Conservation (phyloP, 257 asterid species). For the Cruciata laevipes region DNA sequence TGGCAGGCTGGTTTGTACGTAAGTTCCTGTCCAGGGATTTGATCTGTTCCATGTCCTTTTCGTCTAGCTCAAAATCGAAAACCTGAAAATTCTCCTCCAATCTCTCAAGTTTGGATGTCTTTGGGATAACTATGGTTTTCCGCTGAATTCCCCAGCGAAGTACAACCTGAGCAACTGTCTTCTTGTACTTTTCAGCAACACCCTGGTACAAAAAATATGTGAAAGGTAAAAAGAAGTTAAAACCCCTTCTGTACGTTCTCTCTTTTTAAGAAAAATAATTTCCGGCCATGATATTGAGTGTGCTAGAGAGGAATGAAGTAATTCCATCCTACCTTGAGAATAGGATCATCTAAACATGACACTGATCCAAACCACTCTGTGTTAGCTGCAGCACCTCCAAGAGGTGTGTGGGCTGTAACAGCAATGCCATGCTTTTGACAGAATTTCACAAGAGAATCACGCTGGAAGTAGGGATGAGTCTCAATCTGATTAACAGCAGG, state of each 20-base stretch:
- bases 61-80: slow-evolving; percentile 35
- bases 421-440: slow-evolving; percentile 59
- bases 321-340: slow-evolving; percentile 31
- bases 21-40: slow-evolving; percentile 34
- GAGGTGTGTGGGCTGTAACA: slow-evolving; percentile 73
- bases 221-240: background rate
- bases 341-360: slow-evolving; percentile 63
- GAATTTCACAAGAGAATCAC: slow-evolving; percentile 64
- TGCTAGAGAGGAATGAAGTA: background rate
- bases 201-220: slow-evolving; percentile 32
- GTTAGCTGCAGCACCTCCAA: slow-evolving; percentile 63
- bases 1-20: slow-evolving; percentile 56
- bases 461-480: slow-evolving; percentile 69
- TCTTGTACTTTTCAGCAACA: slow-evolving; percentile 41
- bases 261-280: too few relatives aligned
- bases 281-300: background rate
- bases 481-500: slow-evolving; percentile 73
- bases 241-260: background rate
- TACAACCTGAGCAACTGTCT: slow-evolving; percentile 51
- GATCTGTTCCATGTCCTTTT: slow-evolving; percentile 42
- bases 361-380: slow-evolving; percentile 55
- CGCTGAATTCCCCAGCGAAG: slow-evolving; percentile 62
- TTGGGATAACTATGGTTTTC: slow-evolving; percentile 44
- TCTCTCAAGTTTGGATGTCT: slow-evolving; percentile 54
- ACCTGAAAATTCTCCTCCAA: slow-evolving; percentile 41